Evolutionary conservation across 2,329 filamentous ascomycete species (phyloP).

Genomic region (Monilinia aucupariae): DNA sequence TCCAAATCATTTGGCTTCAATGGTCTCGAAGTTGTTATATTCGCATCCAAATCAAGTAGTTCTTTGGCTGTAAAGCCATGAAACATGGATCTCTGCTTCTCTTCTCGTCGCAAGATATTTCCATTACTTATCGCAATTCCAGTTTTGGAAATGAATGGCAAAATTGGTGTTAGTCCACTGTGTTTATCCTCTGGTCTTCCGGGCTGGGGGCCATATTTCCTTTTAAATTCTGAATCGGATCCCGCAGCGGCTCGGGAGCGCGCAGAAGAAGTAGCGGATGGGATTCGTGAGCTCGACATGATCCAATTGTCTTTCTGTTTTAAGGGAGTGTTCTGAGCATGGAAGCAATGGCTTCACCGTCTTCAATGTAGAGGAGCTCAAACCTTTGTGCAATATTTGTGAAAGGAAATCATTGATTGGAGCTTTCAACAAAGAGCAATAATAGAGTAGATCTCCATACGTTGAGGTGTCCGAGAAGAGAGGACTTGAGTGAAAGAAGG

Average conservation of each 20-base stretch:
- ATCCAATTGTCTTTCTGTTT: not conserved
- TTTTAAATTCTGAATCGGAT: not conserved
- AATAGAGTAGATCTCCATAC: not conserved
- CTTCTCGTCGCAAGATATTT: not conserved
- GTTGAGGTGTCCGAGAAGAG: not conserved
- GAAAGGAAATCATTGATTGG: not conserved
- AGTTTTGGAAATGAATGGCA: not conserved
- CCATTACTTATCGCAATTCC: not conserved
- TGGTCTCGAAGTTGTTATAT: not conserved
- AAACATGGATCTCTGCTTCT: not conserved
- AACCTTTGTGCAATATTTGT: not conserved
- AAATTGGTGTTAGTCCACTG: not conserved
- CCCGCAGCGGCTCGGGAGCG: not conserved
- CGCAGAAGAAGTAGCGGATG: not conserved
- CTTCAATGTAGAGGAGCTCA: not conserved
- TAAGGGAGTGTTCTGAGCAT: not conserved
- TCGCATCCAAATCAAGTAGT: constrained; percentile 9
- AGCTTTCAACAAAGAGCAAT: not conserved
- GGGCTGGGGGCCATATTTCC: not conserved
- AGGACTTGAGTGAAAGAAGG: not conserved
- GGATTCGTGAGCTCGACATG: not conserved
- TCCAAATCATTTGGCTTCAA: not conserved
- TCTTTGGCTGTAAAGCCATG: constrained; percentile 2
- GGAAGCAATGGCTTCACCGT: not conserved
- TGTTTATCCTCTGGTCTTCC: not conserved